Evolutionary conservation across 2,329 filamentous ascomycete species (phyloP).

Genomic region (Chrysosphaeria jannelii): DNA sequence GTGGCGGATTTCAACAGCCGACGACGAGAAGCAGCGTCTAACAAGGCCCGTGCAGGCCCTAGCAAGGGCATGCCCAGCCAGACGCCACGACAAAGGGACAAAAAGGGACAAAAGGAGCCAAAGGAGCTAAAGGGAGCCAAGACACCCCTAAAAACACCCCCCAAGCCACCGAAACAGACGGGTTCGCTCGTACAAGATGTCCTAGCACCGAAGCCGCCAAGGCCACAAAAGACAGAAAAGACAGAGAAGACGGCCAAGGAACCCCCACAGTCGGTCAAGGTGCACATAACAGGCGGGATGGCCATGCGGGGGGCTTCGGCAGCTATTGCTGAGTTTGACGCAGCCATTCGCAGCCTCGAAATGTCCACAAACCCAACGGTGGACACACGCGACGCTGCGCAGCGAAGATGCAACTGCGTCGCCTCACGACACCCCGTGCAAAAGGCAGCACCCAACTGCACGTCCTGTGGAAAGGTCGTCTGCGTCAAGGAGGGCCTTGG

Average conservation of each 20-base stretch:
- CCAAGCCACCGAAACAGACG: conserved; percentile 9
- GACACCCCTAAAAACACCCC: neutral
- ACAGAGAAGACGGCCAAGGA: neutral
- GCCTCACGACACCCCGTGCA: conserved; percentile 68
- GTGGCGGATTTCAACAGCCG: conserved; percentile 54
- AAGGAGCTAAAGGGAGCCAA: too few relatives aligned
- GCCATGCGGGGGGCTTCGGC: conserved; percentile 61
- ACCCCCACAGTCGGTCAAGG: conserved; percentile 17
- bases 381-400: conserved; percentile 16
- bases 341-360: conserved; percentile 69
- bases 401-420: conserved; percentile 60
- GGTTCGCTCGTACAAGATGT: conserved; percentile 62
- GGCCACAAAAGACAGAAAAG: conserved; percentile 12
- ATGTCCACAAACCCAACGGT: conserved; percentile 68
- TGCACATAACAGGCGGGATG: conserved; percentile 44
- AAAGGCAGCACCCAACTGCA: conserved; percentile 73
- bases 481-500: conserved; percentile 84
- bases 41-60: neutral
- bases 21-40: conserved; percentile 12
- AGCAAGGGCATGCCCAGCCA: too few relatives aligned
- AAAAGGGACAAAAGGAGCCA: neutral
- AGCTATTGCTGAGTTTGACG: conserved; percentile 37
- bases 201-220: conserved; percentile 18
- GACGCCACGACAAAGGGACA: neutral
- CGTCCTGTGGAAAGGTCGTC: conserved; percentile 79